Evolutionary conservation across 2,329 filamentous ascomycete genomes (phyloP), one percentile per base, ranked within the genome.

Genomic region (Epichloe scottii): DNA sequence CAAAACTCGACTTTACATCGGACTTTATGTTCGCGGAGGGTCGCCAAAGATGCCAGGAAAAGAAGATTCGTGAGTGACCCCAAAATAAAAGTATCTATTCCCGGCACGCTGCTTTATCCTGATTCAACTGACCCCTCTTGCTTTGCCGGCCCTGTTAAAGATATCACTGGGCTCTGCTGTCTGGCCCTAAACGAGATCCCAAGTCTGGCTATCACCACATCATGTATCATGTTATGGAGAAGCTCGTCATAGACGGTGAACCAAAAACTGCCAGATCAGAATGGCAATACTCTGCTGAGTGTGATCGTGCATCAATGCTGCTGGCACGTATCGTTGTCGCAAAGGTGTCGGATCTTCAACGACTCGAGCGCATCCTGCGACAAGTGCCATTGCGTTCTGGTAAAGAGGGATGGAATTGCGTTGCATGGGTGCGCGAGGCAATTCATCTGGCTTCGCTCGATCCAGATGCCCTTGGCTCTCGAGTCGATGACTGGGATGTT

Each of bases 211-310:
- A 33, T n/a, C 46, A 23, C 11, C 46, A 49, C 26, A 46, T 46
- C 42, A 54, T 54, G 52, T 52, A 54, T 35, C 52, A 54, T 34
- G 50, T 50, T 38, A 54, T 49, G 30, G 39, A 49, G 4, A 49
- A 35, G 34, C 30, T 54, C 14, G 52, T 49, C 11, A 26, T 54
- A 12, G 34, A 49, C 12, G 50, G 43, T 33, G 50, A 54, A 23
- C 43, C 49, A 40, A 37, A 43, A 26, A 38, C 26, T 17, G 52
- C 38, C 42, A 52, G 38, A 12, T n/a, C 40, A 23, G 39, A 46
- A 46, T 54, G 52, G 52, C 46, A 51, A 38, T 54, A 54, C 39
- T 35, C 38, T 23, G 43, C 19, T 5, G 52, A 54, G 17, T 30
- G 21, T n/a, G 50, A 52, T 37, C 52, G 52, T 11, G 26, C 46